Conservation (phyloP, 2,329 filamentous ascomycete genomes). For the Calonectria ilicicola region DNA sequence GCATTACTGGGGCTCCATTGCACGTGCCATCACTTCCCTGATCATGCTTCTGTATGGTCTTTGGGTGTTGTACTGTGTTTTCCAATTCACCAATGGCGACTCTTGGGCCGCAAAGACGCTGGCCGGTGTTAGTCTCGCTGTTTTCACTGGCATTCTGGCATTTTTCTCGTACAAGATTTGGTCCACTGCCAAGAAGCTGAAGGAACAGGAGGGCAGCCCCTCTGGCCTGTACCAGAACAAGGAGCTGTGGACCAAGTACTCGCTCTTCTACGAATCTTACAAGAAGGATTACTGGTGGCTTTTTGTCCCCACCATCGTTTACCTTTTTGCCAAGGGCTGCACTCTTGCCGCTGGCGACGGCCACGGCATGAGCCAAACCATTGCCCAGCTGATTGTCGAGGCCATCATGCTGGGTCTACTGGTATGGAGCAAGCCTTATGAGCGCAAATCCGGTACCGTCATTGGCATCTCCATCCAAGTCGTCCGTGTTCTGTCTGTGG, state of each 20-base stretch:
- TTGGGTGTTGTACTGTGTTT: constrained; percentile 96
- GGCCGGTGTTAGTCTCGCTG: constrained; percentile 81
- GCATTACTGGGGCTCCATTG: constrained; percentile 95
- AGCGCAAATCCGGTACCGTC: constrained; percentile 87
- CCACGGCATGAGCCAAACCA: constrained; percentile 84
- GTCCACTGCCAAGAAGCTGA: constrained; percentile 78
- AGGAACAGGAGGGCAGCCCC: constrained; percentile 79
- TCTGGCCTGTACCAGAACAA: constrained; percentile 87
- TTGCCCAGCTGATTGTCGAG: constrained; percentile 85
- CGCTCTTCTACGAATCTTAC: constrained; percentile 96
- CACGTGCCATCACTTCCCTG: constrained; percentile 88
- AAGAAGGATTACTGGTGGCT: constrained; percentile 97
- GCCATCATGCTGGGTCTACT: constrained; percentile 82
- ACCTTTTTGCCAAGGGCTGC: constrained; percentile 90
- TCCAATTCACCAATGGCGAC: constrained; percentile 93
- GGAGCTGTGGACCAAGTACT: constrained; percentile 93
- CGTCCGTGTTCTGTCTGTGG: constrained; percentile 88
- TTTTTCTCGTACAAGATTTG: constrained; percentile 91
- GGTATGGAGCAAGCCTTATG: constrained; percentile 87
- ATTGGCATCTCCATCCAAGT: constrained; percentile 94
- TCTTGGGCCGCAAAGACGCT: constrained; percentile 92
- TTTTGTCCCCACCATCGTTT: constrained; percentile 89
- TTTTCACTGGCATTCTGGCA: constrained; percentile 84
- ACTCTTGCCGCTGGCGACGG: constrained; percentile 88
- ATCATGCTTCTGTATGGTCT: constrained; percentile 93